Base-by-base conservation (phyloP, 1,139 yeast genomes). In the Taphrina deformans region DNA sequence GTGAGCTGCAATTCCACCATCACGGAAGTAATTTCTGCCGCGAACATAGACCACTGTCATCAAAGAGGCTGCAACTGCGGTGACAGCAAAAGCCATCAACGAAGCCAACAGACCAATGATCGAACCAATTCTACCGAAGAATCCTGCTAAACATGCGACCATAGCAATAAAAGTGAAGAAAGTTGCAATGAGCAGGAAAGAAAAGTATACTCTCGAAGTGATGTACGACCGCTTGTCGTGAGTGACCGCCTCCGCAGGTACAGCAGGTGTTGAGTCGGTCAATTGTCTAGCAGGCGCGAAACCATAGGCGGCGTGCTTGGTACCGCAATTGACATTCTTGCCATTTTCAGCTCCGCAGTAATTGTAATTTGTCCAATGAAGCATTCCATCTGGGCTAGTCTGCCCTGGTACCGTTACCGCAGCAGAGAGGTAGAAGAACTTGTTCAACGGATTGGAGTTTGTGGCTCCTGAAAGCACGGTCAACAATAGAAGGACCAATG, bases 311-410 rank as follows among this genome's bases (percentile, higher is more conserved):
- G 92, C 83, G 24, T 70, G 66, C 61, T 76, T 76, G 10, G 72
- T 66, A 21, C 83, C 73, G 76, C 93, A 87, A 67, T 80, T 73
- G 64, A 73, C 68, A 68, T 77, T 75, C 63, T 76, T 73, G 62
- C 78, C 78, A 59, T 80, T 79, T 69, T 76, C 72, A 27, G 77
- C 83, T 33, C 80, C 85, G 77, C 96, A 89, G 68, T 79, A 73
- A 61, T 82, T 80, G 76, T 88, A 89, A 71, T 80, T 79, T n/a
- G 90, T 87, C 96, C 96, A 89, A 74, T 89, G 80, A 2, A 86
- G 79, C 38, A 75, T 71, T 62, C 65, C 56, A 26, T 74, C 70
- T 56, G 78, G 75, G 3, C 76, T 65, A 59, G 73, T 29, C 87
- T 29, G 41, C 1, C 62, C 84, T 52, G 82, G 81, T 12, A 80